Evolutionary conservation across 2,329 filamentous ascomycete species (phyloP).

Genomic region (Monascus ruber): DNA sequence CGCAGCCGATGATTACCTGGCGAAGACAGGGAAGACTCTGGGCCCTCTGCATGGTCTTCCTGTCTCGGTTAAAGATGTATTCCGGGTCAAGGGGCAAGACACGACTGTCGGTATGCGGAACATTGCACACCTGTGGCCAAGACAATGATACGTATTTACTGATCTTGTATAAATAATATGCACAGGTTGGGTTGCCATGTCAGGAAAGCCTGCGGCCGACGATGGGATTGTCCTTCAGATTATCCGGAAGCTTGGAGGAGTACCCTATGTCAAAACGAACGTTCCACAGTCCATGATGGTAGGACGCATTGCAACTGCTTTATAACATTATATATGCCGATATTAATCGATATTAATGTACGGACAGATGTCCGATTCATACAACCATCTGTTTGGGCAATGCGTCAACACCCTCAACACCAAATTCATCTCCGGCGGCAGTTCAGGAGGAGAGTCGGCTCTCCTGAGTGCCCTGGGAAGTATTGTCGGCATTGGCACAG

Average conservation of each 20-base stretch:
- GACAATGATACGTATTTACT: slow-evolving; percentile 5
- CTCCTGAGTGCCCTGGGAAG: slow-evolving; percentile 20
- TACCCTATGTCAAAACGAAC: slow-evolving; percentile 19
- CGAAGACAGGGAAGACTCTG: slow-evolving; percentile 8
- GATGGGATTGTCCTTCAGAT: slow-evolving; percentile 6
- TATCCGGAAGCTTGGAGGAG: slow-evolving; percentile 10
- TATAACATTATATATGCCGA: too few species aligned
- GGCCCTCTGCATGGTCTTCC: slow-evolving; percentile 26
- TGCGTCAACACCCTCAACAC: slow-evolving; percentile 11
- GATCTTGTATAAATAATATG: too few species aligned
- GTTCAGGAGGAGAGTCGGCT: slow-evolving; percentile 19
- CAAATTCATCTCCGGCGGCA: slow-evolving; percentile 11
- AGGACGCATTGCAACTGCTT: not conserved
- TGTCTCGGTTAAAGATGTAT: slow-evolving; percentile 19
- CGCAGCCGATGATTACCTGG: slow-evolving; percentile 17
- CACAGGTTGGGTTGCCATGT: too few species aligned
- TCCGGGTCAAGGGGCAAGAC: slow-evolving; percentile 8
- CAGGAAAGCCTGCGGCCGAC: too few species aligned
- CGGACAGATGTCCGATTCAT: slow-evolving; percentile 1
- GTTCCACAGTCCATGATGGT: slow-evolving; percentile 19
- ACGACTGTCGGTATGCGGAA: slow-evolving; percentile 9
- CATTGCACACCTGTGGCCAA: slow-evolving; percentile 7
- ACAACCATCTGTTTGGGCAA: slow-evolving; percentile 13
- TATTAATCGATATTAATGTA: too few species aligned
- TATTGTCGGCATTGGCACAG: slow-evolving; percentile 19